Percentiles rank a stretch among this genome's conserved stretches.
Conservation (phyloP, 1,139 yeast genomes). For the Arxiozyma slooffiae region DNA sequence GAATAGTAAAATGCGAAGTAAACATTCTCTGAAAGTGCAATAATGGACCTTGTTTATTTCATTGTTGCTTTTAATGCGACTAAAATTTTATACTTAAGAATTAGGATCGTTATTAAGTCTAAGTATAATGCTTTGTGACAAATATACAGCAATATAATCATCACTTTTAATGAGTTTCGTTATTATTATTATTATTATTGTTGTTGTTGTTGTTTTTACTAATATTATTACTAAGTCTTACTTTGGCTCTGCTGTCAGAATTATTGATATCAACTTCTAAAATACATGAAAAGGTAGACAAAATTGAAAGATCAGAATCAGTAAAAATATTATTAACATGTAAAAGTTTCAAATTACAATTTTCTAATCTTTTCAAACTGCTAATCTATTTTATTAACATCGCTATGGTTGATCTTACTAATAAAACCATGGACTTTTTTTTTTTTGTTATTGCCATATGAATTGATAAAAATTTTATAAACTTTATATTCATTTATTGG, state of each 20-base stretch:
- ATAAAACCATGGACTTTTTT: no score
- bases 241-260: neutral
- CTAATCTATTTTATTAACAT: neutral
- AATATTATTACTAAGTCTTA: no score
- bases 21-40: conserved; percentile 13
- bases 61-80: neutral
- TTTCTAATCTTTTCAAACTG: neutral
- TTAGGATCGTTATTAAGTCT: conserved; percentile 13
- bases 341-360: neutral
- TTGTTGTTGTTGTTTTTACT: neutral
- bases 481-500: conserved; percentile 1
- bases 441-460: neutral
- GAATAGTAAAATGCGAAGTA: conserved; percentile 23
- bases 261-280: neutral
- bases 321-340: neutral
- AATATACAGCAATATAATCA: conserved; percentile 15
- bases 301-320: neutral
- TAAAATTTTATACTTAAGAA: neutral
- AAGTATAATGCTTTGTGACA: conserved; percentile 18
- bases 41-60: conserved; percentile 5
- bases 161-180: conserved; percentile 1
- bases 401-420: neutral
- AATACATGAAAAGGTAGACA: neutral
- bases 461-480: neutral
- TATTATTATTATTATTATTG: neutral